A percentile compares a stretch with the other conserved stretches of the same genome.
Evolutionary conservation across 805 yeast genomes (phyloP).

Genomic region (Candida pseudofarinosa): DNA sequence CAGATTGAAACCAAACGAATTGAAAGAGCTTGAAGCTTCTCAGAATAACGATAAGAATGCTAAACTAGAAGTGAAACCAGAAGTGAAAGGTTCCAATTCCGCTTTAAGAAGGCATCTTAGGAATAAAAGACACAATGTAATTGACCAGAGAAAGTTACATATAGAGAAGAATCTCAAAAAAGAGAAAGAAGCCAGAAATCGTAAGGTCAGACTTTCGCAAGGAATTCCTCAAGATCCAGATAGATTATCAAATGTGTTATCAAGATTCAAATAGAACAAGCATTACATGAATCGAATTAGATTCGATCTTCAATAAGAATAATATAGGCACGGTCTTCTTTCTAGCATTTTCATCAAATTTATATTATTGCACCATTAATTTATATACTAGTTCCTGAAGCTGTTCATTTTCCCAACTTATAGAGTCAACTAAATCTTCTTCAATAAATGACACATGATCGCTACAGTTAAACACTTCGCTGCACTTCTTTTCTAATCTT

Average conservation of each 20-base stretch:
- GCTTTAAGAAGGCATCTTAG: conserved; percentile 75
- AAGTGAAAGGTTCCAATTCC: conserved; percentile 76
- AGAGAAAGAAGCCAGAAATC: conserved; percentile 69
- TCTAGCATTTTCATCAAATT: background rate
- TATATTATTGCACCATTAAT: conserved; percentile 6
- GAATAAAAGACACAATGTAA: conserved; percentile 78
- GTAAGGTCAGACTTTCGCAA: conserved; percentile 38
- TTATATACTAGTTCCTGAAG: conserved; percentile 14
- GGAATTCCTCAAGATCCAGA: conserved; percentile 54
- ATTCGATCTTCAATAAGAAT: too few relatives aligned
- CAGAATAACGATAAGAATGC: conserved; percentile 35
- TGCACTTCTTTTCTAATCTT: background rate
- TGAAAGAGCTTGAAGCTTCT: conserved; percentile 38
- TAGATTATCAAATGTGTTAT: conserved; percentile 44
- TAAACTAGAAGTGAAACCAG: conserved; percentile 60
- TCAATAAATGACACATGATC: conserved; percentile 8
- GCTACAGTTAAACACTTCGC: background rate
- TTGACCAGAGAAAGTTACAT: conserved; percentile 79
- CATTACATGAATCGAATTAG: too few relatives aligned
- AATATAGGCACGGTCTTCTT: too few relatives aligned
- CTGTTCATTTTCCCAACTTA: conserved; percentile 21
- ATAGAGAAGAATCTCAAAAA: conserved; percentile 67
- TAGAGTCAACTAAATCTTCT: conserved; percentile 12
- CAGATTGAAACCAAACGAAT: conserved; percentile 61
- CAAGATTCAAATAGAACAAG: conserved; percentile 40